These are phyloP conservation scores for Linnemannia exigua DNA, from an alignment of 192 early-diverging fungal species.

Conservation along the genomic window DNA sequence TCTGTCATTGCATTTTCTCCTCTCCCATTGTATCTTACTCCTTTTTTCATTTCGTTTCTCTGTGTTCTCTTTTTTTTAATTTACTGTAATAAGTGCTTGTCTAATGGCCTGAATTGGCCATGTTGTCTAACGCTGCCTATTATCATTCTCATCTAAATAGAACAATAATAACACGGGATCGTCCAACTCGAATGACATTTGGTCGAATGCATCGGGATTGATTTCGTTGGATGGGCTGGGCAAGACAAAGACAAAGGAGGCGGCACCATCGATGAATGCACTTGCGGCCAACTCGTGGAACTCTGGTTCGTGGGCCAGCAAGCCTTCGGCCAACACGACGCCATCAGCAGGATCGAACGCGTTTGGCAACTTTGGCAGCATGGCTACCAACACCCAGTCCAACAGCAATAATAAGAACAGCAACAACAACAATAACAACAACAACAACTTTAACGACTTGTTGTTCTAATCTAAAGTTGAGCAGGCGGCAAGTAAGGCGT, in stretches of 20 bases:
- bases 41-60: too few relatives aligned
- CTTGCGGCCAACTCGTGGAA: constrained; percentile 57
- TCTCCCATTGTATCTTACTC: too few relatives aligned
- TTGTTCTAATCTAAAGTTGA: constrained; percentile 24
- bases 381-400: constrained; percentile 14
- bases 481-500: background rate
- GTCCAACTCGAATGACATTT: constrained; percentile 71
- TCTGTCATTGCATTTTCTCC: too few relatives aligned
- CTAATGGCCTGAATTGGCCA: background rate
- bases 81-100: too few relatives aligned
- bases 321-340: constrained; percentile 20
- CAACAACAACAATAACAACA: constrained; percentile 25
- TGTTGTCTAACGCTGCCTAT: background rate
- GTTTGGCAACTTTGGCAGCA: constrained; percentile 43
- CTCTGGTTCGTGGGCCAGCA: constrained; percentile 52
- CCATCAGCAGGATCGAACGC: constrained; percentile 18
- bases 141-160: background rate
- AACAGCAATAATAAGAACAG: constrained; percentile 27
- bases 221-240: constrained; percentile 82
- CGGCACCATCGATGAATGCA: constrained; percentile 73
- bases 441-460: constrained; percentile 36
- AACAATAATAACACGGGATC: constrained; percentile 14
- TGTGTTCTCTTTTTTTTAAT: too few relatives aligned
- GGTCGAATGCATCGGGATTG: constrained; percentile 76
- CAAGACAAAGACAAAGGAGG: constrained; percentile 64